Evolutionary conservation across 352 stramenopile species (phyloP).

Genomic region (Phytopythium oedochilum): DNA sequence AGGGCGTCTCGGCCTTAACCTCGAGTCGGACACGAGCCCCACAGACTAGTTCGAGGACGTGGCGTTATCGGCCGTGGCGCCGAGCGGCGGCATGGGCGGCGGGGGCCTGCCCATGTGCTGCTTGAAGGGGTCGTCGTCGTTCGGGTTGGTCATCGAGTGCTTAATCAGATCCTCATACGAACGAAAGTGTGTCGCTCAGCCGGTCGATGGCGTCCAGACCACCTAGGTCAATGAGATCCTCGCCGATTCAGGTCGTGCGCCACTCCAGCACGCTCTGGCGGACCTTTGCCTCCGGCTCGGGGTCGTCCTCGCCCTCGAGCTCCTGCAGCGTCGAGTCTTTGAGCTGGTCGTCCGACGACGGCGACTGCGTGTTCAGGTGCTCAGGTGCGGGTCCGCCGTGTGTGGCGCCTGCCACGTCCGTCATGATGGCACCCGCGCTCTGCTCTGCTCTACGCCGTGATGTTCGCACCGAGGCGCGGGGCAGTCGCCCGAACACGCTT

Average conservation of each 20-base stretch:
- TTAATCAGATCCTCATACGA: conserved; percentile 26
- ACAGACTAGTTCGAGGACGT: no score
- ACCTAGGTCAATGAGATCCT: conserved; percentile 50
- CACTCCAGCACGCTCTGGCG: conserved; percentile 22
- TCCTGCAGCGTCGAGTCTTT: conserved; percentile 6
- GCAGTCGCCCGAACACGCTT: no score
- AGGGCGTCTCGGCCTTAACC: conserved; percentile 14
- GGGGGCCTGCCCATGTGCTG: conserved; percentile 41
- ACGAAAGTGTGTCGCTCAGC: conserved; percentile 36
- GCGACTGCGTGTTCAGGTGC: conserved; percentile 29
- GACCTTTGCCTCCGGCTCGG: conserved; percentile 9
- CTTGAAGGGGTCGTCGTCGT: conserved; percentile 27
- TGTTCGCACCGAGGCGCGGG: not conserved
- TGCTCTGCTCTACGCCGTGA: not conserved
- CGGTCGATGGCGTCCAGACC: conserved; percentile 49
- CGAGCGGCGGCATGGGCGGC: conserved; percentile 13
- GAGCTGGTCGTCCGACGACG: conserved; percentile 23
- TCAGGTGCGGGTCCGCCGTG: not conserved
- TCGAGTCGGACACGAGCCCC: conserved; percentile 15
- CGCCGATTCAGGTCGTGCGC: conserved; percentile 63
- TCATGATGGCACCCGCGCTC: conserved; percentile 12
- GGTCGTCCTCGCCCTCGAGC: conserved; percentile 5
- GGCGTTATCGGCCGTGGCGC: not conserved
- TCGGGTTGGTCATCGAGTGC: conserved; percentile 11
- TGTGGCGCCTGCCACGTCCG: conserved; percentile 8